Percentiles rank a stretch among this genome's conserved stretches.
Evolutionary conservation across 2,329 filamentous ascomycete species (phyloP).

Genomic region (Dryadomyces quercivorus): DNA sequence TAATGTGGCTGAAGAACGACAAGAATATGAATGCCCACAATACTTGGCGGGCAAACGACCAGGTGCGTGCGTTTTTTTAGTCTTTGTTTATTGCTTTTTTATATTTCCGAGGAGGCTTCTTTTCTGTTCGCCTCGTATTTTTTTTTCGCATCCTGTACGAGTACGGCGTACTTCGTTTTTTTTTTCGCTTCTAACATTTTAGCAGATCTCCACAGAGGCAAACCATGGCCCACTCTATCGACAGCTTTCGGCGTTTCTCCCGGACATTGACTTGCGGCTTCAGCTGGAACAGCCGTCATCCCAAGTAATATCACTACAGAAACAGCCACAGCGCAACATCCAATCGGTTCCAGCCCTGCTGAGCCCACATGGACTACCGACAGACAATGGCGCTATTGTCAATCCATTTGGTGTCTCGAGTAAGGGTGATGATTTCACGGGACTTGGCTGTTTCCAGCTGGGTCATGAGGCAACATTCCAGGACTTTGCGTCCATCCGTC

Average conservation of each 20-base stretch:
- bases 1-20: slow-evolving; percentile 18
- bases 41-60: slow-evolving; percentile 15
- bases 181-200: no score
- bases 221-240: background rate
- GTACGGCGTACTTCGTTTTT: no score
- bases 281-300: background rate
- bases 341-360: background rate
- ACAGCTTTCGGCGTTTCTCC: background rate
- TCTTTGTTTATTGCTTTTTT: background rate
- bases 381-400: background rate
- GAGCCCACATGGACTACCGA: background rate
- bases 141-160: no score
- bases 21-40: slow-evolving; percentile 16
- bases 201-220: background rate
- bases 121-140: background rate
- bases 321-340: background rate
- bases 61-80: slow-evolving; percentile 6
- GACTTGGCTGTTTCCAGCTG: slow-evolving; percentile 18
- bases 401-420: slow-evolving; percentile 12
- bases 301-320: background rate
- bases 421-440: slow-evolving; percentile 13
- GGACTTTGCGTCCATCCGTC: slow-evolving; percentile 14
- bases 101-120: no score
- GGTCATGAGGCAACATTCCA: slow-evolving; percentile 14
- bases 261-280: background rate